These are phyloP conservation scores for Gnomoniopsis sp. DNA, from an alignment of 2,329 filamentous ascomycete species.

Conservation along the genomic window DNA sequence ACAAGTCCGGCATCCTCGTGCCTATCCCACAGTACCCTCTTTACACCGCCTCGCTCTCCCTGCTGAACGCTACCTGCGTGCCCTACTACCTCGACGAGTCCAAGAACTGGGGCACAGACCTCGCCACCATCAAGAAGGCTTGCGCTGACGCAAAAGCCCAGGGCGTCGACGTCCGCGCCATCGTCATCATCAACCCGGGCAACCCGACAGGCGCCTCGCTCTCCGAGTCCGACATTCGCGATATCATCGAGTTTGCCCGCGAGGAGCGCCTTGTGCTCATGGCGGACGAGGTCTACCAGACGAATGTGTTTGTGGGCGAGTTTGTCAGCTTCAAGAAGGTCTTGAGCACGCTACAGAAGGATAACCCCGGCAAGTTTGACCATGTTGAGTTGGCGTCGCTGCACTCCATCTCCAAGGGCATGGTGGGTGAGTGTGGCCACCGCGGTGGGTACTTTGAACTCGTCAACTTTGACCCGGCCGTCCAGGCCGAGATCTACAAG, in stretches of 20 bases:
- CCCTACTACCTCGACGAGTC: slow-evolving; percentile 92
- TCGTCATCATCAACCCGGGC: slow-evolving; percentile 97
- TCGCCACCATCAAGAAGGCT: slow-evolving; percentile 70
- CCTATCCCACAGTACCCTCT: slow-evolving; percentile 98
- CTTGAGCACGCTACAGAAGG: slow-evolving; percentile 75
- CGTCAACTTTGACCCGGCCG: slow-evolving; percentile 78
- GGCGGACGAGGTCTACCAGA: slow-evolving; percentile 98
- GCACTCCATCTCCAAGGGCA: slow-evolving; percentile 94
- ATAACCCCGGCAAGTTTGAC: slow-evolving; percentile 73
- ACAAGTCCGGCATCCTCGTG: slow-evolving; percentile 79
- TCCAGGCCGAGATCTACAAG: slow-evolving; percentile 95
- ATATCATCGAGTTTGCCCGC: slow-evolving; percentile 82
- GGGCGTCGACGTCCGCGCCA: slow-evolving; percentile 83
- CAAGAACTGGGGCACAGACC: slow-evolving; percentile 81
- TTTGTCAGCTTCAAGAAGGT: slow-evolving; percentile 96
- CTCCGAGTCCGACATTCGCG: slow-evolving; percentile 71
- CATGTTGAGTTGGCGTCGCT: slow-evolving; percentile 84
- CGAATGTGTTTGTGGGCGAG: slow-evolving; percentile 91
- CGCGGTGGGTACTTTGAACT: slow-evolving; percentile 98
- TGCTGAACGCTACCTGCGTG: slow-evolving; percentile 82
- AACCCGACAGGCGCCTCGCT: slow-evolving; percentile 94
- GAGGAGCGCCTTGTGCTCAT: slow-evolving; percentile 84
- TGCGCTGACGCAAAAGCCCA: slow-evolving; percentile 71
- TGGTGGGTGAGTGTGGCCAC: slow-evolving; percentile 98
- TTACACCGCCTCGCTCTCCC: slow-evolving; percentile 86